Conservation (phyloP, 768 basidiomycete species). For the Suillus clintonianus region DNA sequence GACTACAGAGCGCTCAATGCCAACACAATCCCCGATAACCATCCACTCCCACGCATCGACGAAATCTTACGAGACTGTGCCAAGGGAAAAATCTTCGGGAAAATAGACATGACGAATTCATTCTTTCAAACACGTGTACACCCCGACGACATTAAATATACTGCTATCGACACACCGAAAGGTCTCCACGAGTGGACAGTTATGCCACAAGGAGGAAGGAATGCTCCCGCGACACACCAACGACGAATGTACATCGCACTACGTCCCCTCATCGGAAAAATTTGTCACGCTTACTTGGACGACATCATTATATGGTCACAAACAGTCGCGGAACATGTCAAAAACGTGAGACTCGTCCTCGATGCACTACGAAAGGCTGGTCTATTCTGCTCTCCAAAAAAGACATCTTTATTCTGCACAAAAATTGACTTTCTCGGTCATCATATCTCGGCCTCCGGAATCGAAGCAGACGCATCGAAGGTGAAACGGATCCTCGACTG, state of each 20-base stretch:
- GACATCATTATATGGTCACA: conserved; percentile 21
- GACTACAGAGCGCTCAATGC: conserved; percentile 20
- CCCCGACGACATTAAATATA: conserved; percentile 12
- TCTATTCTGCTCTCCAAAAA: not conserved
- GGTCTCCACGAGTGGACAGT: conserved; percentile 14
- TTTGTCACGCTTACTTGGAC: conserved; percentile 18
- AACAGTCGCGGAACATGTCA: not conserved
- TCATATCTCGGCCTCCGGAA: too few relatives aligned
- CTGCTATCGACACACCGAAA: conserved; percentile 12
- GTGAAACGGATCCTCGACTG: too few relatives aligned
- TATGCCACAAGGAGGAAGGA: conserved; percentile 4
- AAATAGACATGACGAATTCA: too few relatives aligned
- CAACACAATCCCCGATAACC: conserved; percentile 18
- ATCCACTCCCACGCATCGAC: conserved; percentile 15
- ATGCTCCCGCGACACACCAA: not conserved
- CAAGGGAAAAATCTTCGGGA: conserved; percentile 12
- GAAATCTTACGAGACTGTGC: conserved; percentile 20
- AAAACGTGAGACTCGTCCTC: conserved; percentile 17
- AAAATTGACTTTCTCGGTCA: too few relatives aligned
- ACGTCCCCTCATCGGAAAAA: conserved; percentile 12
- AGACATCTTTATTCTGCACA: too few relatives aligned
- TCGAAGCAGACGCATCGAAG: too few relatives aligned
- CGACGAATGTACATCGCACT: conserved; percentile 15
- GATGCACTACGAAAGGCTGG: conserved; percentile 10
- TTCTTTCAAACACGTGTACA: conserved; percentile 8